Conservation (phyloP, 2,329 filamentous ascomycete genomes). For the Fusarium equiseti region DNA sequence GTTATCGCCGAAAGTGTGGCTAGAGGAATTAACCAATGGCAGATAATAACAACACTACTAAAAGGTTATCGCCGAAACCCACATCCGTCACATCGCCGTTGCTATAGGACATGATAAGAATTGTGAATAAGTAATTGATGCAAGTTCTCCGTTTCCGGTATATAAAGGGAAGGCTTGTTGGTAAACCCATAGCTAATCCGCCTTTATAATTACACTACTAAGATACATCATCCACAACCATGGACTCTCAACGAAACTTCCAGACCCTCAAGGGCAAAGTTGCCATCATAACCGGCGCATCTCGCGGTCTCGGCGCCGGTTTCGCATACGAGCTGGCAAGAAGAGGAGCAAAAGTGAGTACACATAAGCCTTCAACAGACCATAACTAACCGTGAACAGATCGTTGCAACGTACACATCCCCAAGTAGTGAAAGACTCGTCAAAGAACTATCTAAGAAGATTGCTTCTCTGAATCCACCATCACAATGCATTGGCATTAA, state of each 20-base stretch:
- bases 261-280: conserved; percentile 34
- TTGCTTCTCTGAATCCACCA: conserved; percentile 4
- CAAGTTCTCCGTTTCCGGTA: neutral
- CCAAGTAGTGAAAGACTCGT: conserved; percentile 14
- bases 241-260: conserved; percentile 9
- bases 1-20: conserved; percentile 17
- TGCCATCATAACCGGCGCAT: conserved; percentile 29
- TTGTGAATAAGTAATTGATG: neutral
- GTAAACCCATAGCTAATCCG: too few relatives aligned
- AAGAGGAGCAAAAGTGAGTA: conserved; percentile 28
- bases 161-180: neutral
- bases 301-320: conserved; percentile 26
- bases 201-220: neutral
- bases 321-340: conserved; percentile 30
- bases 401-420: conserved; percentile 36
- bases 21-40: neutral
- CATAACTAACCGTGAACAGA: neutral
- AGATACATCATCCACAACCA: neutral
- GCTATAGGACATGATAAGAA: neutral
- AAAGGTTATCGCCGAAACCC: conserved; percentile 26
- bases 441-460: conserved; percentile 12
- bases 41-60: too few relatives aligned
- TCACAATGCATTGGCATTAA: conserved; percentile 21
- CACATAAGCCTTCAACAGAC: fast-evolving
- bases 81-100: conserved; percentile 5